Conservation (phyloP, 108 stramenopile species). For the Stephanodiscus triporus region DNA sequence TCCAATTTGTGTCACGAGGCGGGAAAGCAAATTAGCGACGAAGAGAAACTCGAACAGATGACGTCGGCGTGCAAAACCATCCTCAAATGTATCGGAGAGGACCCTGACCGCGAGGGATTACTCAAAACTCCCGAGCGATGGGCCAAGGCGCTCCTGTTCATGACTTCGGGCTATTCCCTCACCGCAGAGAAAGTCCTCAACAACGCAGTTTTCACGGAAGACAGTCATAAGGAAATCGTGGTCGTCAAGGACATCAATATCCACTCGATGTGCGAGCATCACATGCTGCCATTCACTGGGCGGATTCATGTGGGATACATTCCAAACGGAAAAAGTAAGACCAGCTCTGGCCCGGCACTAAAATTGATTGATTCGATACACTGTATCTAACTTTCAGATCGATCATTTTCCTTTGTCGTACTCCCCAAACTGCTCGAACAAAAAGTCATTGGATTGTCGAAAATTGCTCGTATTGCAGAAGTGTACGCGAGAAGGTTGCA, state of each 20-base stretch:
- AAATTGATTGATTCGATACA: constrained; percentile 45
- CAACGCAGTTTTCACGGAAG: constrained; percentile 91
- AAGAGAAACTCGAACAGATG: constrained; percentile 73
- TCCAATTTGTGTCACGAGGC: neutral
- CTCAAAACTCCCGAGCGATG: constrained; percentile 91
- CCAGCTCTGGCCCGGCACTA: constrained; percentile 52
- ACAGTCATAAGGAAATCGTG: constrained; percentile 94
- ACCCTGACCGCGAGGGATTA: constrained; percentile 92
- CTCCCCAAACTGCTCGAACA: constrained; percentile 7
- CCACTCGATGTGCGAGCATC: constrained; percentile 97
- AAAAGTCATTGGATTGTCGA: constrained; percentile 84
- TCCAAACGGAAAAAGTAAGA: constrained; percentile 84
- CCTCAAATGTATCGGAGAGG: constrained; percentile 96
- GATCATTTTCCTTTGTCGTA: neutral
- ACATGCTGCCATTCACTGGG: constrained; percentile 98
- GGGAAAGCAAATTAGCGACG: constrained; percentile 21
- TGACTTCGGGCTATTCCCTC: constrained; percentile 91
- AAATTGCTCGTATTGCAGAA: constrained; percentile 95
- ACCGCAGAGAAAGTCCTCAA: constrained; percentile 81
- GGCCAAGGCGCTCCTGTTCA: constrained; percentile 95
- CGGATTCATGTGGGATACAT: constrained; percentile 97
- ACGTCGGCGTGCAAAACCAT: constrained; percentile 87
- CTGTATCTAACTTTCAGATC: neutral
- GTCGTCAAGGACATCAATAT: constrained; percentile 97
- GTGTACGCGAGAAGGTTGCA: constrained; percentile 92